phyloP scores from a whole-genome alignment of 2,329 filamentous ascomycete genomes.

The Geosmithia morbida region DNA sequence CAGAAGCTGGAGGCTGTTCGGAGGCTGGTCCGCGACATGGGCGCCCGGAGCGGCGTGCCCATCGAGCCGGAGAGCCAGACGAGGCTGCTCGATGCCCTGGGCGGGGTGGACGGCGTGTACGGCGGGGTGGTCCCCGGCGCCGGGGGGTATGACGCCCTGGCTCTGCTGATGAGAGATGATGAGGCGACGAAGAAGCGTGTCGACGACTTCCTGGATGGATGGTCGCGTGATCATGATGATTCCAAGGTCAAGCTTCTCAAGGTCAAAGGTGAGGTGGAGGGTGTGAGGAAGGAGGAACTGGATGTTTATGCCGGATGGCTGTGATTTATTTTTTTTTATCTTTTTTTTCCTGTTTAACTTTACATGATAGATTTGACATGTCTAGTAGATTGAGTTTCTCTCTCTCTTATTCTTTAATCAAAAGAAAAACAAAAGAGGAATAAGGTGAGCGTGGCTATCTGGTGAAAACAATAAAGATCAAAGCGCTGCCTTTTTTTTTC shows the following conservation, averaged over 20 bases:
- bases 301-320: constrained; percentile 30
- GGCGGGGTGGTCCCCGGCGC: constrained; percentile 90
- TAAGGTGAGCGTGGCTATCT: too few species aligned
- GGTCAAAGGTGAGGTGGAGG: constrained; percentile 61
- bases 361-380: too few species aligned
- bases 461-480: too few species aligned
- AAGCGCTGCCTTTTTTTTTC: too few species aligned
- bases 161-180: constrained; percentile 64
- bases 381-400: too few species aligned
- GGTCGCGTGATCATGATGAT: constrained; percentile 40
- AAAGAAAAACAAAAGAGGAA: too few species aligned
- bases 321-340: constrained; percentile 3
- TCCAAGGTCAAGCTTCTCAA: constrained; percentile 53
- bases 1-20: constrained; percentile 35
- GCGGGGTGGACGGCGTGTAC: constrained; percentile 60
- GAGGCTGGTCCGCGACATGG: constrained; percentile 63
- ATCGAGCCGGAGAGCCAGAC: constrained; percentile 86
- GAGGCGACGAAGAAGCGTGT: constrained; percentile 46
- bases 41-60: constrained; percentile 57
- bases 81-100: constrained; percentile 63
- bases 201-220: constrained; percentile 46
- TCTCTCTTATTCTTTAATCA: too few species aligned
- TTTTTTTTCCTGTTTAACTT: background rate
- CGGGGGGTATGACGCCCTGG: constrained; percentile 84
- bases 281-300: constrained; percentile 33